Percentiles rank a stretch among this genome's conserved stretches.
Conservation (phyloP, 371 early-diverging fungal genomes). For the Furculomyces boomerangus region DNA sequence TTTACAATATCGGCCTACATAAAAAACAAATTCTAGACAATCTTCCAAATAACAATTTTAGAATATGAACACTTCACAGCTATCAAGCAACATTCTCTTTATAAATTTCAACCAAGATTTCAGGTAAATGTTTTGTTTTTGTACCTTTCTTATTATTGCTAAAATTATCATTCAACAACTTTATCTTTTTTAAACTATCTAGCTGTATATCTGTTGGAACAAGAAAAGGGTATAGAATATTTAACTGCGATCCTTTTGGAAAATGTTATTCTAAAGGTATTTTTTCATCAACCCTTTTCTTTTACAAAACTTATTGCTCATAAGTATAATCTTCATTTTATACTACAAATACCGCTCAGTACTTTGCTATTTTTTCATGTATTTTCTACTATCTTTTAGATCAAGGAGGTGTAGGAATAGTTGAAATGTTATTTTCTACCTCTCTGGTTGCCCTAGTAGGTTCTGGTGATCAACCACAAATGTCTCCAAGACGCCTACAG, state of each 20-base stretch:
- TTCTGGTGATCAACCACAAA: slow-evolving; percentile 75
- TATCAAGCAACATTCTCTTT: slow-evolving; percentile 46
- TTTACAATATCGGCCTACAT: no score
- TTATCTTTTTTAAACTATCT: slow-evolving; percentile 1
- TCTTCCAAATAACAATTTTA: no score
- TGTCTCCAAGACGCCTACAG: slow-evolving; percentile 76
- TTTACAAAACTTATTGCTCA: no score
- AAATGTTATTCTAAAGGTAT: slow-evolving; percentile 48
- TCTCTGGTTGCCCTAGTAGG: slow-evolving; percentile 91
- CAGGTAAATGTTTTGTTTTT: slow-evolving; percentile 28
- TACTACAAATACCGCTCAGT: no score
- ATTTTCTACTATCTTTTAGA: slow-evolving; percentile 18
- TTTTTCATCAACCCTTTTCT: no score
- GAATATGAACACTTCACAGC: no score
- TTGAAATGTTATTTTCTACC: slow-evolving; percentile 92
- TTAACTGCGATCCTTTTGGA: slow-evolving; percentile 88
- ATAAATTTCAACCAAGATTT: slow-evolving; percentile 88
- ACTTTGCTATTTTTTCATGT: no score
- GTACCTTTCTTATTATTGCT: background rate
- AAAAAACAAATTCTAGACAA: no score
- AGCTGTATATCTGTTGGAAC: slow-evolving; percentile 85
- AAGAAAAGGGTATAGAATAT: slow-evolving; percentile 68
- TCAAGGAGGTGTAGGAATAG: slow-evolving; percentile 76
- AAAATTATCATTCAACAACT: background rate
- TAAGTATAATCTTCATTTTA: no score